Evolutionary conservation across 2,329 filamentous ascomycete species (phyloP).

Genomic region (Penicillium sclerotigenum): DNA sequence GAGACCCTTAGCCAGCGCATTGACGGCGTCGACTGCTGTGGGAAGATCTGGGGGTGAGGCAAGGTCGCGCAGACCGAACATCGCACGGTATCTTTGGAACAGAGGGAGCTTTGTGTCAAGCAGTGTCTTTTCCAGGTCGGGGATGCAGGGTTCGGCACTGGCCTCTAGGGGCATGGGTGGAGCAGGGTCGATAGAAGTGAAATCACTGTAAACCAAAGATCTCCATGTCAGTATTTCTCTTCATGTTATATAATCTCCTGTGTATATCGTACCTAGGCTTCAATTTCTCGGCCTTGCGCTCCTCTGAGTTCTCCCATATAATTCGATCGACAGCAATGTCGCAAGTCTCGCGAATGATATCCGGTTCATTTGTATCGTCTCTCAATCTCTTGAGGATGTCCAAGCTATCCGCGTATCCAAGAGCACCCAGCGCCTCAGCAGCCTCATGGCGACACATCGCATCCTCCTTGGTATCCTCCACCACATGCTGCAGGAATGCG

Average conservation of each 20-base stretch:
- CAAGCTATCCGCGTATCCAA: conserved; percentile 72
- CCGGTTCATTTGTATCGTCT: conserved; percentile 71
- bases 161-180: conserved; percentile 75
- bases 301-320: conserved; percentile 81
- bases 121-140: conserved; percentile 70
- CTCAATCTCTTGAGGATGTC: conserved; percentile 69
- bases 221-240: conserved; percentile 13
- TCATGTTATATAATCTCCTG: conserved; percentile 1
- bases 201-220: conserved; percentile 63
- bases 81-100: conserved; percentile 92
- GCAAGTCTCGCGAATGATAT: conserved; percentile 89
- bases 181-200: conserved; percentile 91
- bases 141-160: conserved; percentile 58
- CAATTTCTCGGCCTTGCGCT: conserved; percentile 70
- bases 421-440: conserved; percentile 86
- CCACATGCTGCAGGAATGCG: conserved; percentile 66
- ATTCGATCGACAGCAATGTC: conserved; percentile 95
- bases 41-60: conserved; percentile 88
- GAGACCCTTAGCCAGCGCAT: conserved; percentile 81
- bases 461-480: conserved; percentile 79
- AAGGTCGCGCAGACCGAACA: conserved; percentile 95
- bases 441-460: conserved; percentile 96
- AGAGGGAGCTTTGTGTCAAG: conserved; percentile 76
- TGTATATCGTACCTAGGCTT: conserved; percentile 65
- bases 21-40: conserved; percentile 81